Percentiles rank a stretch among this genome's conserved stretches.
These are phyloP conservation scores for Hypoxylon fuscum DNA, from an alignment of 495 filamentous ascomycete genomes.

Conservation along the genomic window DNA sequence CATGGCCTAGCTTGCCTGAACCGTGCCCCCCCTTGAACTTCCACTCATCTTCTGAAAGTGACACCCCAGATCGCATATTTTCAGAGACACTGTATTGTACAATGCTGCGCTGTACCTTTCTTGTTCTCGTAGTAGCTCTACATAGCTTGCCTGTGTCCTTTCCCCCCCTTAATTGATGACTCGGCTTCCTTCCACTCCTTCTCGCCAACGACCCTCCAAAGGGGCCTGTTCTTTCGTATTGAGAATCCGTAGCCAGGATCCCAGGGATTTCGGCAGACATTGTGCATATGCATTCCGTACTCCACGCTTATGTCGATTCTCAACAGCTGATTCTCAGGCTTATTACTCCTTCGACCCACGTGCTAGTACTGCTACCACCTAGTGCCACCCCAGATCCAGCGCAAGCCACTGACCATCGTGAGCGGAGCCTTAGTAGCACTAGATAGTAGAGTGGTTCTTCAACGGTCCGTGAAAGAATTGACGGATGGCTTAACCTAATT, in stretches of 20 bases:
- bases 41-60: slow-evolving; percentile 5
- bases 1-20: slow-evolving; percentile 1
- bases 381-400: slow-evolving; percentile 25
- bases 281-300: slow-evolving; percentile 29
- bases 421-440: slow-evolving; percentile 1
- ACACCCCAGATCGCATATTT: too few relatives aligned
- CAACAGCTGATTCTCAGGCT: slow-evolving; percentile 16
- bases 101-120: slow-evolving; percentile 17
- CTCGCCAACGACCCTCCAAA: background rate
- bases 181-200: slow-evolving; percentile 3
- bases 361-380: slow-evolving; percentile 21
- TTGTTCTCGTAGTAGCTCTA: background rate
- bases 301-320: slow-evolving; percentile 19
- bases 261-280: slow-evolving; percentile 28
- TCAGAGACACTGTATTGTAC: too few relatives aligned
- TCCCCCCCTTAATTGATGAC: slow-evolving; percentile 3
- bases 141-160: background rate
- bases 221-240: slow-evolving; percentile 11
- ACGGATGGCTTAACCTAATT: too few relatives aligned
- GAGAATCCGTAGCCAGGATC: slow-evolving; percentile 10
- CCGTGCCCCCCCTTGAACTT: slow-evolving; percentile 10
- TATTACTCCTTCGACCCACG: slow-evolving; percentile 35
- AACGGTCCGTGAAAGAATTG: too few relatives aligned
- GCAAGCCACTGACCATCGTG: slow-evolving; percentile 27
- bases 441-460: too few relatives aligned